A percentile compares a stretch with the other conserved stretches of the same genome.
phyloP scores from a whole-genome alignment of 2,329 filamentous ascomycete species.

The Cylindrodendrum hubeiense region DNA sequence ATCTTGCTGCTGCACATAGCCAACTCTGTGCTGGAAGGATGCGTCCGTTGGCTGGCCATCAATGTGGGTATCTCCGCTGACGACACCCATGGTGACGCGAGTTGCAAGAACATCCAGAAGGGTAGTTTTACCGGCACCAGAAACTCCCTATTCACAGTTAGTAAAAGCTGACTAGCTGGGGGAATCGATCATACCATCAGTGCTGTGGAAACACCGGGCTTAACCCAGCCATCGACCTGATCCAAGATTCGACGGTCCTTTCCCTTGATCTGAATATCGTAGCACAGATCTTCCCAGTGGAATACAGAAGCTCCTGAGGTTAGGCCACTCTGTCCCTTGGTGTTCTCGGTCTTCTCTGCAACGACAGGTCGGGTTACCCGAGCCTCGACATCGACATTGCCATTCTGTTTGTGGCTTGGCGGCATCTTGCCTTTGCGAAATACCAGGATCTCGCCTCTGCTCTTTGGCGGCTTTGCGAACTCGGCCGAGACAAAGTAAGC shows the following conservation, averaged over 20 bases:
- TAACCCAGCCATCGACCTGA: conserved; percentile 82
- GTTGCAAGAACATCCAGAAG: conserved; percentile 79
- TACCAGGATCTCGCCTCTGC: conserved; percentile 77
- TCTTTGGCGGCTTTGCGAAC: conserved; percentile 71
- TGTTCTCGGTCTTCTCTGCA: conserved; percentile 30
- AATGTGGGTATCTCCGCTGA: conserved; percentile 77
- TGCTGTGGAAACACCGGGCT: conserved; percentile 79
- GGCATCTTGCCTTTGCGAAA: conserved; percentile 68
- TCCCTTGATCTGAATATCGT: conserved; percentile 71
- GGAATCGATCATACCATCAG: conserved; percentile 68
- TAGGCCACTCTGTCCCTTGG: background rate
- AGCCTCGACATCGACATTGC: conserved; percentile 51
- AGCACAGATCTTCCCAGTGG: conserved; percentile 78
- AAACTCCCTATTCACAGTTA: conserved; percentile 62
- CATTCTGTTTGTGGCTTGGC: conserved; percentile 69
- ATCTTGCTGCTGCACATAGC: conserved; percentile 81
- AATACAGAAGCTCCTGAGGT: conserved; percentile 61
- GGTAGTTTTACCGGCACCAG: conserved; percentile 82
- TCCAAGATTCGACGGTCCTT: conserved; percentile 75
- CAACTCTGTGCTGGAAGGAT: conserved; percentile 75
- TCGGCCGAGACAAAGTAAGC: conserved; percentile 75
- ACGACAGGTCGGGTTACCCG: conserved; percentile 45
- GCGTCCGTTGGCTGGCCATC: conserved; percentile 74
- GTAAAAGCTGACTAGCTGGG: background rate
- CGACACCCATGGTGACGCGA: conserved; percentile 79